Base-by-base conservation (phyloP, 1,284 basidiomycete genomes). In the Leccinum solheimii region DNA sequence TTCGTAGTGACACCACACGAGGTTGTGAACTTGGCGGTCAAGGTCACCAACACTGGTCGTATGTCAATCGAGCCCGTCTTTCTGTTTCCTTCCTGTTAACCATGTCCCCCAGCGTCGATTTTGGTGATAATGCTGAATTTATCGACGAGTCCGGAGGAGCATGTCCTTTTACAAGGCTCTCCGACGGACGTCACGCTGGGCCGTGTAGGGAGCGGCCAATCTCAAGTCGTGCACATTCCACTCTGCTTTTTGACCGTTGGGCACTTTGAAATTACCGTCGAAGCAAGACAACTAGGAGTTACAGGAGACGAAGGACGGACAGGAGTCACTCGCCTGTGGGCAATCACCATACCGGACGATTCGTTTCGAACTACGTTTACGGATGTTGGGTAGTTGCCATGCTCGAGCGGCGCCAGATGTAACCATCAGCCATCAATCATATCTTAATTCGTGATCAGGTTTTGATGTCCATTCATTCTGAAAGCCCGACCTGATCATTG, bases 211-310 rank as follows among this genome's bases (percentile, higher is more conserved):
- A 75, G 76, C 9, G 86, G 85, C 0, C 81, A 85, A 60, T 81
- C 80, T 11, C 77, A 76, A 40, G 78, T 81, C 38, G 70, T 87
- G n/a, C 80, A 84, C 50, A 78, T 86, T 1, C 82, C 86, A 2
- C 68, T 94, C 4, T 89, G 87, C 64, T 93, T 97, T 75, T 81
- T 96, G 21, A 83, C 91, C 7, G 78, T 80, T 53, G 94, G 94
- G 5, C 72, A 78, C 45, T 95, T 91, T 68, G 86, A 87, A 55
- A 79, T 96, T 58, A 77, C 79, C 16, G 88, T 85, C 3, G 81
- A 85, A 66, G 84, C 83, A 9, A 79, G 57, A 45, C 57, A 63
- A 27, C 26, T 70, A 3, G 64, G 62, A 26, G 13, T 51, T 40
- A 1, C 5, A 23, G 66, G 60, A 49, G 63, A 59, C 38, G 54